These are phyloP conservation scores for Spathaspora sp. DNA, from an alignment of 805 yeast species.

Conservation along the genomic window DNA sequence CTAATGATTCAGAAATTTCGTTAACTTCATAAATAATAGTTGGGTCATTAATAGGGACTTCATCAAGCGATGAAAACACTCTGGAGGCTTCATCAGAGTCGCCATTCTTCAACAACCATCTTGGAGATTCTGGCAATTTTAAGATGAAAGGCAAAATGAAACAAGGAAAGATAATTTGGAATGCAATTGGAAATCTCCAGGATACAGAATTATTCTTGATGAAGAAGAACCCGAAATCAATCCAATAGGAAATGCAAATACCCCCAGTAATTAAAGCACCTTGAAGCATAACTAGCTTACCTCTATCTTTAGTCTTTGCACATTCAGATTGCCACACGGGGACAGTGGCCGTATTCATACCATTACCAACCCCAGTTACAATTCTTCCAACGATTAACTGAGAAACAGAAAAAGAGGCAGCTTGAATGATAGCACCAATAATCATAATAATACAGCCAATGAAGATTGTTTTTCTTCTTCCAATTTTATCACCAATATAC, in stretches of 20 bases:
- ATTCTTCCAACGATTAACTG: conserved; percentile 65
- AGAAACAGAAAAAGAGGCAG: conserved; percentile 48
- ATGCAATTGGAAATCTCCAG: conserved; percentile 46
- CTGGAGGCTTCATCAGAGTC: conserved; percentile 29
- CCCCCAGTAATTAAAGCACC: conserved; percentile 63
- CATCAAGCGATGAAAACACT: conserved; percentile 39
- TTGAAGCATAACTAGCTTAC: conserved; percentile 37
- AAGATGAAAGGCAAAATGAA: conserved; percentile 35
- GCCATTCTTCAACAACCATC: conserved; percentile 60
- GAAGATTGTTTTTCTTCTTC: conserved; percentile 40
- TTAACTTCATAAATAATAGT: conserved; percentile 42
- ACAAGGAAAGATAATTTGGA: conserved; percentile 62
- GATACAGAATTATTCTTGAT: conserved; percentile 40
- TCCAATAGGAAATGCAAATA: conserved; percentile 65
- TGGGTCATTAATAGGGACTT: conserved; percentile 30
- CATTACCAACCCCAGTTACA: conserved; percentile 44
- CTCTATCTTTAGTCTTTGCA: conserved; percentile 42
- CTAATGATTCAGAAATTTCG: conserved; percentile 41
- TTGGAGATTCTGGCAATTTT: conserved; percentile 66
- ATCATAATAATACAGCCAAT: conserved; percentile 37
- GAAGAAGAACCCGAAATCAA: conserved; percentile 63
- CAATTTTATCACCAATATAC: conserved; percentile 35
- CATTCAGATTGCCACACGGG: conserved; percentile 47
- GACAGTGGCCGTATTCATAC: conserved; percentile 40
- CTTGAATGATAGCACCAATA: conserved; percentile 39